A percentile compares a stretch with the other conserved stretches of the same genome.
These are phyloP conservation scores for Sphagnum magellanicum DNA, from an alignment of 228 moss, liverwort and hornwort species.

Conservation along the genomic window DNA sequence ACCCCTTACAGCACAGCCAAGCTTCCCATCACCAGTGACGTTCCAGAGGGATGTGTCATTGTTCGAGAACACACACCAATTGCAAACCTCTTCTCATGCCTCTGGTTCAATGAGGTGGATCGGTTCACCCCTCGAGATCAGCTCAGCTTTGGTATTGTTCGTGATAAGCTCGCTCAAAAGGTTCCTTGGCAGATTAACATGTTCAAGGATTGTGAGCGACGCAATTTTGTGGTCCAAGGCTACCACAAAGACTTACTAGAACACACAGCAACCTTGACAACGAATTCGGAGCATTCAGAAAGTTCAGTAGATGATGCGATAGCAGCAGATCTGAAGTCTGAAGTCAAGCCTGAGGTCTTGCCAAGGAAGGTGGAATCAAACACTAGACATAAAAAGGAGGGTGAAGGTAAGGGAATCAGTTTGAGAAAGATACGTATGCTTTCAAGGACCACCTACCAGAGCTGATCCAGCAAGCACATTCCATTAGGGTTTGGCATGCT, in stretches of 20 bases:
- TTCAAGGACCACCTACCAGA: background rate
- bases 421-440: background rate
- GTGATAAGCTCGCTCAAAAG: conserved; percentile 66
- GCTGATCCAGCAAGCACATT: too few relatives aligned
- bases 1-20: conserved; percentile 54
- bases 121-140: conserved; percentile 96
- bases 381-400: conserved; percentile 13
- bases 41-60: conserved; percentile 95
- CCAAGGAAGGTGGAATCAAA: conserved; percentile 8
- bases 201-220: conserved; percentile 92
- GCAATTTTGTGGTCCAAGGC: conserved; percentile 93
- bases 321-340: conserved; percentile 16
- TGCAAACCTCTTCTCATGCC: conserved; percentile 81
- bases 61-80: conserved; percentile 94
- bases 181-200: conserved; percentile 72
- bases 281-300: conserved; percentile 4
- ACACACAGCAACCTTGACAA: conserved; percentile 20
- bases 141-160: conserved; percentile 84
- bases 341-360: conserved; percentile 1
- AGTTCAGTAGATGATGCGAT: conserved; percentile 7
- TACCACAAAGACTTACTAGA: conserved; percentile 49
- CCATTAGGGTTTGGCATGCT: too few relatives aligned
- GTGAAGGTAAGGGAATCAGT: conserved; percentile 8
- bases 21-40: conserved; percentile 89
- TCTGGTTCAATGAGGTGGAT: conserved; percentile 98